Evolutionary conservation across 106 monocot species (phyloP).

Genomic region (Platanthera zijinensis): DNA sequence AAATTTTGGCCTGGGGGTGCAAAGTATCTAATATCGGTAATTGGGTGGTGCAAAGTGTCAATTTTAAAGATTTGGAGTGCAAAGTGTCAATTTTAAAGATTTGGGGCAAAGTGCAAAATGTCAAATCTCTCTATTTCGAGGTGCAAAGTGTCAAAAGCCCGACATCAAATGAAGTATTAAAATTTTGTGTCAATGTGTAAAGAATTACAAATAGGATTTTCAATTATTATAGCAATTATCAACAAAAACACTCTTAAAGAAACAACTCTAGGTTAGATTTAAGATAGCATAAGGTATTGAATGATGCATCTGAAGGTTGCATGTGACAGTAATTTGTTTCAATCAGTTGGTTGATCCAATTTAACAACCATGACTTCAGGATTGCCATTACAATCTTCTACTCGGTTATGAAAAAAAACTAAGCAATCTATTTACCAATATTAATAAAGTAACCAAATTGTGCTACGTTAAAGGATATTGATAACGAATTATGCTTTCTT

Average conservation of each 20-base stretch:
- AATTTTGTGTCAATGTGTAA: neutral
- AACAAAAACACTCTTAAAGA: neutral
- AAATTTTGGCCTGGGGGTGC: too few species aligned
- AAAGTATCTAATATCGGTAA: too few species aligned
- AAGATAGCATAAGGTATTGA: neutral
- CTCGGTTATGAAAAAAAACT: neutral
- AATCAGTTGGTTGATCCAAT: neutral
- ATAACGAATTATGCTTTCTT: neutral
- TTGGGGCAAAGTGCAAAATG: too few species aligned
- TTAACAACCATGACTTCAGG: slow-evolving; percentile 1
- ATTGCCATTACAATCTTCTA: neutral
- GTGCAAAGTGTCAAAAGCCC: too few species aligned
- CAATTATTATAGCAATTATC: neutral
- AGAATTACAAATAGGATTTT: neutral
- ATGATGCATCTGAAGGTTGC: neutral
- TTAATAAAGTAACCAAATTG: neutral
- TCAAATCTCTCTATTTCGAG: too few species aligned
- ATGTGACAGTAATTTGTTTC: neutral
- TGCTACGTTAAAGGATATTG: neutral
- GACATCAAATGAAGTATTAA: too few species aligned
- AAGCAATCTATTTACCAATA: neutral
- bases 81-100: too few species aligned
- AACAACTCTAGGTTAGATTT: neutral
- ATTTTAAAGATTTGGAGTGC: too few species aligned
- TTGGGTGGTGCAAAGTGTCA: too few species aligned